Conservation (phyloP, 2,329 filamentous ascomycete genomes). For the Fusarium avenaceum region DNA sequence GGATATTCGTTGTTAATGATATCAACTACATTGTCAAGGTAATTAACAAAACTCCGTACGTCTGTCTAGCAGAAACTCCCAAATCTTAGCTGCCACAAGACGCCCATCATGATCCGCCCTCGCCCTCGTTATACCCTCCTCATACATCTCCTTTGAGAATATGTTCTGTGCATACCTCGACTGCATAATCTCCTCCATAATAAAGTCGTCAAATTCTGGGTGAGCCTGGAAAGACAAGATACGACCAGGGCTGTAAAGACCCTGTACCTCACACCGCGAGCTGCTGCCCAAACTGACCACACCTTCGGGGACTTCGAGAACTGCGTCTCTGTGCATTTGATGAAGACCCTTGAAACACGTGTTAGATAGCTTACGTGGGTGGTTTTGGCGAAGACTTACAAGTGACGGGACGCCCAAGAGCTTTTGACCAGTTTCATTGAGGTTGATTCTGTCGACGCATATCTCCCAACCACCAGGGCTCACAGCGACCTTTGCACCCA, state of each 20-base stretch:
- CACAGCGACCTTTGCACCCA: constrained; percentile 55
- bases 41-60: neutral
- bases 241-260: constrained; percentile 54
- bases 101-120: constrained; percentile 48
- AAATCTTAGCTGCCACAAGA: constrained; percentile 47
- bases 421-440: constrained; percentile 55
- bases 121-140: constrained; percentile 48
- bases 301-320: constrained; percentile 54
- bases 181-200: constrained; percentile 53
- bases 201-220: constrained; percentile 58
- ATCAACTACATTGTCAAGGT: too few species aligned
- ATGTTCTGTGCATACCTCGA: constrained; percentile 46
- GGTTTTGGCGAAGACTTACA: constrained; percentile 6
- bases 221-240: constrained; percentile 60
- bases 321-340: constrained; percentile 62
- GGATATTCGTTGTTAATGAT: too few species aligned
- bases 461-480: constrained; percentile 59
- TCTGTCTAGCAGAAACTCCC: constrained; percentile 43
- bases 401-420: constrained; percentile 53
- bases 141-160: constrained; percentile 48
- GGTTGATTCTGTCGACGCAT: constrained; percentile 55
- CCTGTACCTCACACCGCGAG: constrained; percentile 56
- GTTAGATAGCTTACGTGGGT: neutral
- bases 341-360: constrained; percentile 49
- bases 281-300: constrained; percentile 57